phyloP scores from a whole-genome alignment of 306 rosid genomes.

The Fragaria iinumae region DNA sequence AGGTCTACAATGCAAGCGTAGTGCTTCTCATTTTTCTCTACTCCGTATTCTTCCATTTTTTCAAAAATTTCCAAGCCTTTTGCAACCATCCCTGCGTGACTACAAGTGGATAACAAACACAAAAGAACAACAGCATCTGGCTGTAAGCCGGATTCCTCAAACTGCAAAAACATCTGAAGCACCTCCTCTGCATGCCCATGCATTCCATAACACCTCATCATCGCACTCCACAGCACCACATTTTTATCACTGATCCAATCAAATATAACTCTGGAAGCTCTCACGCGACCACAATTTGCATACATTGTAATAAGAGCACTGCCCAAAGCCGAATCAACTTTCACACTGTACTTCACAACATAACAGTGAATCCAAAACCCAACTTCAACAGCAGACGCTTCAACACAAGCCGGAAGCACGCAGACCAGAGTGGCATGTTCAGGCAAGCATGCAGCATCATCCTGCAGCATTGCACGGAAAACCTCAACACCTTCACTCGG shows the following conservation, averaged over 20 bases:
- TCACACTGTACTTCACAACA: conserved; percentile 54
- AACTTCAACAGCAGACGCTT: conserved; percentile 49
- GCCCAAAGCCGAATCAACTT: conserved; percentile 52
- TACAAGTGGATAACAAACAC: conserved; percentile 64
- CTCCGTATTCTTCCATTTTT: conserved; percentile 56
- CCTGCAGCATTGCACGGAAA: conserved; percentile 46
- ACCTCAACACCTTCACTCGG: conserved; percentile 48
- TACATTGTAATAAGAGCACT: conserved; percentile 67
- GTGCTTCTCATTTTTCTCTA: conserved; percentile 54
- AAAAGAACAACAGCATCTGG: conserved; percentile 58
- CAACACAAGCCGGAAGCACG: conserved; percentile 62
- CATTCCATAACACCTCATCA: conserved; percentile 75
- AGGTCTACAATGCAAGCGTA: conserved; percentile 85
- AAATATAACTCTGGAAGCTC: conserved; percentile 54
- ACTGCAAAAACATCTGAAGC: conserved; percentile 45
- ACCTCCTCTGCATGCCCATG: conserved; percentile 62
- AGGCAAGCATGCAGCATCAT: conserved; percentile 33
- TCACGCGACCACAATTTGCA: conserved; percentile 60
- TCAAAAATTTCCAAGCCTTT: conserved; percentile 57
- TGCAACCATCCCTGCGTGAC: conserved; percentile 63
- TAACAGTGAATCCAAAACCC: conserved; percentile 73
- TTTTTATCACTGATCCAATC: conserved; percentile 41
- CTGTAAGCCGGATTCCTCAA: conserved; percentile 38
- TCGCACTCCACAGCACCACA: conserved; percentile 56
- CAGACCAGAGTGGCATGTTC: conserved; percentile 60